Evolutionary conservation across 140 eudicot genomes (phyloP).

Genomic region (Erigeron philadelphicus): DNA sequence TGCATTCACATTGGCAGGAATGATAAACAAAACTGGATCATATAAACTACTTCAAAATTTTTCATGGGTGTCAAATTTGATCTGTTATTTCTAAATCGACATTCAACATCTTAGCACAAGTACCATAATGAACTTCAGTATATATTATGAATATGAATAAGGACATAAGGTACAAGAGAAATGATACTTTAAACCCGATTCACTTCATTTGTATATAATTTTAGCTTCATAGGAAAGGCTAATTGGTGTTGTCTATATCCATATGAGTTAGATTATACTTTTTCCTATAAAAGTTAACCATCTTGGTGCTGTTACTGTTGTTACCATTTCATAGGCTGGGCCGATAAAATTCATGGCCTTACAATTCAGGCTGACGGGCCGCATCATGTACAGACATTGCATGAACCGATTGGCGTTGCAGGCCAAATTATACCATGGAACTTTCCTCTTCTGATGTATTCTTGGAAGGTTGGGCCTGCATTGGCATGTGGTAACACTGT

Average conservation of each 20-base stretch:
- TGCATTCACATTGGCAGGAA: not conserved
- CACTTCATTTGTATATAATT: not conserved
- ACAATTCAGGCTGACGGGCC: slow-evolving; percentile 87
- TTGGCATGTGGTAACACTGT: slow-evolving; percentile 88
- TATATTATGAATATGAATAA: not conserved
- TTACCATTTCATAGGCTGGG: slow-evolving; percentile 61
- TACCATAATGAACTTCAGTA: not conserved
- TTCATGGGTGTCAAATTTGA: not conserved
- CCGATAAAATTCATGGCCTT: slow-evolving; percentile 88
- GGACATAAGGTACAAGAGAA: not conserved
- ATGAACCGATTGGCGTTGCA: slow-evolving; percentile 90
- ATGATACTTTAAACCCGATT: not conserved
- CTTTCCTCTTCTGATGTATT: slow-evolving; percentile 79
- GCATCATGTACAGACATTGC: slow-evolving; percentile 66
- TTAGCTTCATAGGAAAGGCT: not conserved
- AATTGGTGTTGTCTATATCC: not conserved
- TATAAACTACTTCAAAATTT: not conserved
- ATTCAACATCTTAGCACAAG: not conserved
- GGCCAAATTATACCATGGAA: slow-evolving; percentile 93
- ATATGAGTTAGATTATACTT: not conserved
- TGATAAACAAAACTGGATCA: not conserved
- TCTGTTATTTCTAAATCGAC: not conserved
- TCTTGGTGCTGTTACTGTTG: slow-evolving; percentile 20
- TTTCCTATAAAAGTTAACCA: not conserved
- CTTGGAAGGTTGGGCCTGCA: slow-evolving; percentile 97